Evolutionary conservation across 257 asterid species (phyloP), one percentile per base, ranked within the genome.

Genomic region (Catharanthus roseus): DNA sequence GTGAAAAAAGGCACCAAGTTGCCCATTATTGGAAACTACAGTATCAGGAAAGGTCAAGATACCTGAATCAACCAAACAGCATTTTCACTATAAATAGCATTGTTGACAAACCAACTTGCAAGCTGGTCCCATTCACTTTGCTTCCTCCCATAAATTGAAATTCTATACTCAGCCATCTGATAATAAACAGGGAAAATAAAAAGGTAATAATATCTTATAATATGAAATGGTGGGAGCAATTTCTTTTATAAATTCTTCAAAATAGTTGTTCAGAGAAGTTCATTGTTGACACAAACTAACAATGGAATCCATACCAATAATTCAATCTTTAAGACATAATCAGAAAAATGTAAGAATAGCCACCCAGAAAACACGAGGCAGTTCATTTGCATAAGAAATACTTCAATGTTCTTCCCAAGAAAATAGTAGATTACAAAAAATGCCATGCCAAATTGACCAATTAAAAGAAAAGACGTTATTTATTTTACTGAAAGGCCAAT

Each of bases 31-130:
- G 41, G 38, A 19, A 67, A 33, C 42, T 56, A 36, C 15, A 24
- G 18, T 10, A 39, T 1, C 16, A 58, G 33, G 47, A n/a, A 38
- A 36, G 31, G 67, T 39, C 28, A 61, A 10, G 50, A 36, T 63
- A 90, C 97, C 97, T 92, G 97, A 85, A 92, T 89, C 86, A 92
- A 81, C 96, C 97, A 92, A 72, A 92, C 88, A 76, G 95, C 97
- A 83, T 86, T 92, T 71, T 83, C 88, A 72, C 96, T 92, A 75
- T 80, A 84, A 75, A 92, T 75, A 71, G 72, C 79, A 80, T 92
- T 88, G 87, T 92, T 92, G 34, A 92, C 86, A 66, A 89, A 83
- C 97, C 97, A 92, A 81, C 96, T 92, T 28, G 96, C 97, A 61
- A 92, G 85, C 80, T 90, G 96, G 74, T 92, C 97, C 97, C 97